Conservation (phyloP, 805 yeast species). For the Saccharomycopsis fibuligera region DNA sequence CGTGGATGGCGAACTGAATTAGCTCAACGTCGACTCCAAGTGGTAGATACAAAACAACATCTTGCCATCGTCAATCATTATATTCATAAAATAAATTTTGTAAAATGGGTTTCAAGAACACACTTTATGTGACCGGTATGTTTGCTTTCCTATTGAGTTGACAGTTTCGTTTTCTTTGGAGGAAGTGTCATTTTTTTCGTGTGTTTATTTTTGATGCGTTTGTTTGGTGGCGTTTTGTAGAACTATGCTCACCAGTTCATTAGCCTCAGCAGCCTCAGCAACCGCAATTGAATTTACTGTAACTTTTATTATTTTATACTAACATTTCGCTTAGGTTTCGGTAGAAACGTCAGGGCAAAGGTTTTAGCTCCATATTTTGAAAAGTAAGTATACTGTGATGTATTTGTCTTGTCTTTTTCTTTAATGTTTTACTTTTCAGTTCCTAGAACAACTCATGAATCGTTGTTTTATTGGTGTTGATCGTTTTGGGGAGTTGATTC, state of each 20-base stretch:
- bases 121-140: conserved; percentile 47
- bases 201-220: too few relatives aligned
- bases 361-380: conserved; percentile 57
- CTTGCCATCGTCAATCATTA: too few relatives aligned
- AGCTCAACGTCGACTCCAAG: too few relatives aligned
- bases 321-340: conserved; percentile 33
- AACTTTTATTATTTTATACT: background rate
- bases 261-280: too few relatives aligned
- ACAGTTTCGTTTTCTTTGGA: background rate
- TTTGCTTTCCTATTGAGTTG: conserved; percentile 8
- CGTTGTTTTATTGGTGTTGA: background rate
- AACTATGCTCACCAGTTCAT: too few relatives aligned
- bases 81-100: too few relatives aligned
- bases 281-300: background rate
- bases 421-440: conserved; percentile 3
- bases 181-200: too few relatives aligned
- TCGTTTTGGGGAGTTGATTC: background rate
- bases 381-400: conserved; percentile 51
- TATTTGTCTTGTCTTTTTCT: background rate
- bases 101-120: conserved; percentile 29
- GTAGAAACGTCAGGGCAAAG: conserved; percentile 46
- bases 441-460: too few relatives aligned
- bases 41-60: too few relatives aligned
- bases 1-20: too few relatives aligned
- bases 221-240: too few relatives aligned